phyloP scores from a whole-genome alignment of 2,329 filamentous ascomycete species.

The Neofusicoccum laricinum region DNA sequence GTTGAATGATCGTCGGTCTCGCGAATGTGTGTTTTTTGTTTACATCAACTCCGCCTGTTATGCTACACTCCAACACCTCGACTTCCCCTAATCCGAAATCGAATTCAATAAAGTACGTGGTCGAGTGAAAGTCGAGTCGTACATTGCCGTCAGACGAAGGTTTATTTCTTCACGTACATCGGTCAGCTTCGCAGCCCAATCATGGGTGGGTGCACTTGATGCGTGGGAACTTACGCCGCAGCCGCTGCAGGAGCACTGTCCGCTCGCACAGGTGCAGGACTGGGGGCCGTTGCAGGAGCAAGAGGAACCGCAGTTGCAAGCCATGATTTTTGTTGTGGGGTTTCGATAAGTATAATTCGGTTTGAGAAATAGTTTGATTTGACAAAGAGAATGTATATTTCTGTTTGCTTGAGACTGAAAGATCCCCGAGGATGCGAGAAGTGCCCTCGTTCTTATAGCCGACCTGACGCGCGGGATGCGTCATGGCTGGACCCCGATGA shows the following conservation, averaged over 20 bases:
- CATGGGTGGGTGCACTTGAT: background rate
- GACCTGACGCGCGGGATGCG: background rate
- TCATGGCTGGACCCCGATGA: background rate
- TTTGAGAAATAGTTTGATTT: background rate
- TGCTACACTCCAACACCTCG: background rate
- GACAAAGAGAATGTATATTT: background rate
- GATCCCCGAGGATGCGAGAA: background rate
- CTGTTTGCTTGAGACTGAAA: background rate
- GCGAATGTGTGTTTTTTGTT: too few species aligned
- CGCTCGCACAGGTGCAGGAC: background rate
- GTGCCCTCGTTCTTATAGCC: background rate
- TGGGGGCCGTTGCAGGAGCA: background rate
- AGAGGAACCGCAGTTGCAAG: slow-evolving; percentile 3
- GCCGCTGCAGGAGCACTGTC: slow-evolving; percentile 2
- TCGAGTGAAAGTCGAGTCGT: too few species aligned
- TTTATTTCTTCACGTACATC: background rate
- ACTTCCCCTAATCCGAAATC: background rate
- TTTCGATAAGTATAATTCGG: background rate
- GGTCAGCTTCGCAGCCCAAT: background rate
- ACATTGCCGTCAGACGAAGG: background rate
- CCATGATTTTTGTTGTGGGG: background rate
- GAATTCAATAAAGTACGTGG: background rate
- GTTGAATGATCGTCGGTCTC: background rate
- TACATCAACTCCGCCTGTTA: too few species aligned
- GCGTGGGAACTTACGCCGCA: background rate